A percentile compares a stretch with the other conserved stretches of the same genome.
These are phyloP conservation scores for Boletus hoseneyae DNA, from an alignment of 1,284 basidiomycete species.

Conservation along the genomic window DNA sequence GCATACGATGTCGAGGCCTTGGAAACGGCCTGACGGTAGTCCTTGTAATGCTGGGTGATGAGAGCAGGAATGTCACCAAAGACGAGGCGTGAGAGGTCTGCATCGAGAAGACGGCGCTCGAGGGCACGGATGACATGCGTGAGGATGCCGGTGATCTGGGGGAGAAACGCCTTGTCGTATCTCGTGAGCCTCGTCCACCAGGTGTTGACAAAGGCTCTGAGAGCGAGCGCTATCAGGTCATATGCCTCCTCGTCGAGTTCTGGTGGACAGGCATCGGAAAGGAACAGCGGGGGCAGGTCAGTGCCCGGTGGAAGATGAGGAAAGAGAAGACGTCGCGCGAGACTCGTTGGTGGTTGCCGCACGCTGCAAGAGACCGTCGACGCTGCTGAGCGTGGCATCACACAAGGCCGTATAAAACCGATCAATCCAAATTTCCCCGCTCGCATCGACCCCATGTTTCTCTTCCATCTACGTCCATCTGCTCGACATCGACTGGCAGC, in stretches of 20 bases:
- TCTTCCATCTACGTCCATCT: conserved; percentile 10
- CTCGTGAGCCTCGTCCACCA: conserved; percentile 83
- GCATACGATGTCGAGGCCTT: conserved; percentile 69
- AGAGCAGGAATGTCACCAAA: conserved; percentile 60
- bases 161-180: conserved; percentile 78
- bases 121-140: conserved; percentile 55
- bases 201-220: conserved; percentile 71
- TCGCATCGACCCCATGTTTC: conserved; percentile 19
- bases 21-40: conserved; percentile 63
- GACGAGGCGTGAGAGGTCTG: conserved; percentile 57
- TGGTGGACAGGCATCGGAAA: conserved; percentile 38
- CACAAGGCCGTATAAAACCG: conserved; percentile 24
- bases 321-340: conserved; percentile 64
- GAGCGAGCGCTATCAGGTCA: conserved; percentile 71
- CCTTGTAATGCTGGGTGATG: conserved; percentile 67
- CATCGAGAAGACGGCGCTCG: conserved; percentile 52
- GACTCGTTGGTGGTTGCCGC: conserved; percentile 20
- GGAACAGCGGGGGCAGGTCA: conserved; percentile 53
- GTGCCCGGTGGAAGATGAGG: conserved; percentile 47
- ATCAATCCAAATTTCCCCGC: background rate
- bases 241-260: conserved; percentile 69
- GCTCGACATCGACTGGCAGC: conserved; percentile 5
- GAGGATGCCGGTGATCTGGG: conserved; percentile 62
- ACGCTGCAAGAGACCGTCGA: conserved; percentile 22
- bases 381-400: conserved; percentile 16